phyloP scores from a whole-genome alignment of 2,329 filamentous ascomycete genomes.

The Graphilbum ipis-grandicollis region DNA sequence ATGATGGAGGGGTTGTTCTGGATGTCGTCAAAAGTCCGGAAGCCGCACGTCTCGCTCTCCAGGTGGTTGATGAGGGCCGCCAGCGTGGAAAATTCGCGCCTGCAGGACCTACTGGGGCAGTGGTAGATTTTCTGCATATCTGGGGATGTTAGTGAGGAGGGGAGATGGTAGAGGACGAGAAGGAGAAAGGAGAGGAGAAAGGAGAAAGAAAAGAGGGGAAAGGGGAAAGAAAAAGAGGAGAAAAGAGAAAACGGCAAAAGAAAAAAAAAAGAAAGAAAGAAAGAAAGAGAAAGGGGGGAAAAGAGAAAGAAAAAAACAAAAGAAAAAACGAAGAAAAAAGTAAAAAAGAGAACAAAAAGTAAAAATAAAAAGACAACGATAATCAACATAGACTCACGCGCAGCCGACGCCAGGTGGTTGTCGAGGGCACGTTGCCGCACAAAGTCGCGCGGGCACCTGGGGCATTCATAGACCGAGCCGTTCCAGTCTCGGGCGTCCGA shows the following conservation, averaged over 20 bases:
- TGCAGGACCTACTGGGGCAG: slow-evolving; percentile 19
- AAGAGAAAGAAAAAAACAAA: no score
- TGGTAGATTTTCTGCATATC: slow-evolving; percentile 22
- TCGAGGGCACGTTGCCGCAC: slow-evolving; percentile 19
- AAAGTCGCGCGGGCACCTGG: slow-evolving; percentile 32
- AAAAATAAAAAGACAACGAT: no score
- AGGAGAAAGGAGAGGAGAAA: neutral
- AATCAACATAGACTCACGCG: slow-evolving; percentile 30
- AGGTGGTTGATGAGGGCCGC: slow-evolving; percentile 23
- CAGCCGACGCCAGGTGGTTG: slow-evolving; percentile 34
- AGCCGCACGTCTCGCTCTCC: slow-evolving; percentile 24
- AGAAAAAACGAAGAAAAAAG: no score
- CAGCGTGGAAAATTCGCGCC: slow-evolving; percentile 20
- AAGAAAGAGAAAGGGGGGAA: no score
- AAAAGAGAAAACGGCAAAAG: no score
- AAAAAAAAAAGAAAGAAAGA: no score
- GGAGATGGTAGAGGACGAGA: no score
- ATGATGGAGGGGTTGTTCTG: no score
- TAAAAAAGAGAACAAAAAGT: no score
- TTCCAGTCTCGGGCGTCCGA: slow-evolving; percentile 27
- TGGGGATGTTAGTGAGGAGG: no score
- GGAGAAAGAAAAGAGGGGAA: neutral
- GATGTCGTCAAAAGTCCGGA: slow-evolving; percentile 17
- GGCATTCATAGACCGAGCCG: slow-evolving; percentile 29
- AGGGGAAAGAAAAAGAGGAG: no score